Base-by-base conservation (phyloP, 108 stramenopile genomes). In the Conticribra guillardii region DNA sequence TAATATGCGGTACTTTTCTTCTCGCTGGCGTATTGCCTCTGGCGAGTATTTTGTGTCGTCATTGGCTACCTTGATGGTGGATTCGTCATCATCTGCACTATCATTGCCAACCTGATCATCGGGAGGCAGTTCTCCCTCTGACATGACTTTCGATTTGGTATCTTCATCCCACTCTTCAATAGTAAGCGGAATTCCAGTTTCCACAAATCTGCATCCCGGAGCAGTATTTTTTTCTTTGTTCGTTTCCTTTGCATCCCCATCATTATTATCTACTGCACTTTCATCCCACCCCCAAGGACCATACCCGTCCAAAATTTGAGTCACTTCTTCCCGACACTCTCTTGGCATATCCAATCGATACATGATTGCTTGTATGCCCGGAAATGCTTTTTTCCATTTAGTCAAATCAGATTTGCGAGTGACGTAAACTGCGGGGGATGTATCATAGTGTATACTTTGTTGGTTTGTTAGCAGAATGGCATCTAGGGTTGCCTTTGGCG, bases 251-350 rank as follows among this genome's bases (percentile, higher is more conserved):
- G 33, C 58, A 15, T 31, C 19, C 26, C 14, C 47, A 32, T 5
- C 49, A 17, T 33, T 66, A 3, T 31, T 18, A 0, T 47, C 53
- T 23, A 49, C 67, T 1, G 18, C 29, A 1, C 28, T 51, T 57
- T 83, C 87, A 21, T 78, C 56, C 78, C 79, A 72, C 5, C 86
- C 93, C 85, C 89, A 95, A 0, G 93, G 93, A 15, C 93, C 93
- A 64, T 95, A 88, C 18, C 93, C 93, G 76, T 95, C 89, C 71
- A 95, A 66, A 11, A 76, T 54, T 46, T 92, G 89, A 17, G 88
- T 81, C 22, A 92, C 83, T 22, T 64, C 73, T 2, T 82, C 75
- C 19, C 84, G 74, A 59, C 89, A 94, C 52, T 94, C 90, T 65
- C 93, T 69, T 17, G 90, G 89, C 58, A 85, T 80, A 63, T 95